phyloP scores from a whole-genome alignment of 2,329 filamentous ascomycete genomes.

The Cadophora sp. region DNA sequence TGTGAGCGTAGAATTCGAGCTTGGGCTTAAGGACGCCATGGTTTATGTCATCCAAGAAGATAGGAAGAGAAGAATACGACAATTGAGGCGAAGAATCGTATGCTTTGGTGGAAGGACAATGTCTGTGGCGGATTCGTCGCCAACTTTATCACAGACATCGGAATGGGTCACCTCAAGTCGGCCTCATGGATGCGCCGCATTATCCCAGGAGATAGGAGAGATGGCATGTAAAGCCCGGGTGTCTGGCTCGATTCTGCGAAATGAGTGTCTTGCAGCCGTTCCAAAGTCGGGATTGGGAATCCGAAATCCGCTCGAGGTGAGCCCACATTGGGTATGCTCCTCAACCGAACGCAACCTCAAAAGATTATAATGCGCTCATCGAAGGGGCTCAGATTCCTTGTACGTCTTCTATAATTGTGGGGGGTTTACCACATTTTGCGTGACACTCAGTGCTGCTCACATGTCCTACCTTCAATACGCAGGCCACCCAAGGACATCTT shows the following conservation, averaged over 20 bases:
- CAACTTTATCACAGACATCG: not conserved
- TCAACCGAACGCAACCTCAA: no score
- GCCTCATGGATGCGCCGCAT: not conserved
- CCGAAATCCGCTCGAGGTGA: not conserved
- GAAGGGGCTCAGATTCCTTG: not conserved
- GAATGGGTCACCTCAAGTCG: not conserved
- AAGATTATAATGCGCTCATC: no score
- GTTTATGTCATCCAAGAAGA: not conserved
- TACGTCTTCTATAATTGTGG: not conserved
- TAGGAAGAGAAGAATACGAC: not conserved
- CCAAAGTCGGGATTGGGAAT: not conserved
- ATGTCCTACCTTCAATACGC: not conserved
- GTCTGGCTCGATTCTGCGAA: not conserved
- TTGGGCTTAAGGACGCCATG: not conserved
- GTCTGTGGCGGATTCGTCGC: not conserved
- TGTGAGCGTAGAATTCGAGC: not conserved
- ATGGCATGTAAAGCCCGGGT: not conserved
- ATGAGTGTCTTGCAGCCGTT: not conserved
- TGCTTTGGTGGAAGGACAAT: not conserved
- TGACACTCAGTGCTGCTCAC: not conserved
- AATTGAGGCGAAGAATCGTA: not conserved
- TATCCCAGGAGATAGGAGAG: not conserved
- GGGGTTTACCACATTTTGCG: no score
- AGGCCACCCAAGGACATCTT: conserved; percentile 1
- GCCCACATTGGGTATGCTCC: no score